phyloP scores from a whole-genome alignment of 306 rosid genomes.

The Rosa lucieae region DNA sequence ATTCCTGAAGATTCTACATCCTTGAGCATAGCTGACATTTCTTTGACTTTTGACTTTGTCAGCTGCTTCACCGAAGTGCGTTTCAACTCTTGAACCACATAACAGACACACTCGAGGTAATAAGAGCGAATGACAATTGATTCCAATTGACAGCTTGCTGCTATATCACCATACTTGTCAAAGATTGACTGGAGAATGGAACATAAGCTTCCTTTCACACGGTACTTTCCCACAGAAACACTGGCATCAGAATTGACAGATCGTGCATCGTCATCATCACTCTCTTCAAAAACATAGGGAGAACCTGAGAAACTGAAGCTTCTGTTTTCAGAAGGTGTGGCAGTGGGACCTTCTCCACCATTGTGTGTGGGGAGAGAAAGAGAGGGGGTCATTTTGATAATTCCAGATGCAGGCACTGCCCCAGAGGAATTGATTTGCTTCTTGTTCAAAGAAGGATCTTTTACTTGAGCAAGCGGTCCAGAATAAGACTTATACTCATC shows the following conservation, averaged over 20 bases:
- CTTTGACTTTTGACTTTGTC: conserved; percentile 59
- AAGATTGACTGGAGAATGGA: conserved; percentile 57
- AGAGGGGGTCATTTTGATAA: conserved; percentile 40
- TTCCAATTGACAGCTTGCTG: conserved; percentile 67
- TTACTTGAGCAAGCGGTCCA: conserved; percentile 13
- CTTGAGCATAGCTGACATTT: conserved; percentile 70
- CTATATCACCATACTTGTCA: conserved; percentile 78
- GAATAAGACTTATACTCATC: conserved; percentile 16
- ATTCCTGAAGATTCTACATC: conserved; percentile 75
- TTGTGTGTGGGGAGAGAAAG: conserved; percentile 14
- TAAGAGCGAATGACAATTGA: conserved; percentile 75
- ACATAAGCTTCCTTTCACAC: conserved; percentile 60
- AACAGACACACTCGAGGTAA: conserved; percentile 77
- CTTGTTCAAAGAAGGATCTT: conserved; percentile 24
- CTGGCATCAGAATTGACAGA: conserved; percentile 57
- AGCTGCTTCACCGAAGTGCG: conserved; percentile 39
- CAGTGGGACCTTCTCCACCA: conserved; percentile 18
- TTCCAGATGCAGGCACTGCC: conserved; percentile 29
- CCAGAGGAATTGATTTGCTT: conserved; percentile 19
- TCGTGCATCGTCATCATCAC: conserved; percentile 51
- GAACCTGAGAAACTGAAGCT: conserved; percentile 52
- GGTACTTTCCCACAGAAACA: conserved; percentile 64
- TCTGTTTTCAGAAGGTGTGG: conserved; percentile 37
- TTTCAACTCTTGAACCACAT: conserved; percentile 71
- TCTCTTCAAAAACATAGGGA: conserved; percentile 39